Base-by-base conservation (phyloP, 1,284 basidiomycete genomes). In the Cryptococcus jaspeensis region DNA sequence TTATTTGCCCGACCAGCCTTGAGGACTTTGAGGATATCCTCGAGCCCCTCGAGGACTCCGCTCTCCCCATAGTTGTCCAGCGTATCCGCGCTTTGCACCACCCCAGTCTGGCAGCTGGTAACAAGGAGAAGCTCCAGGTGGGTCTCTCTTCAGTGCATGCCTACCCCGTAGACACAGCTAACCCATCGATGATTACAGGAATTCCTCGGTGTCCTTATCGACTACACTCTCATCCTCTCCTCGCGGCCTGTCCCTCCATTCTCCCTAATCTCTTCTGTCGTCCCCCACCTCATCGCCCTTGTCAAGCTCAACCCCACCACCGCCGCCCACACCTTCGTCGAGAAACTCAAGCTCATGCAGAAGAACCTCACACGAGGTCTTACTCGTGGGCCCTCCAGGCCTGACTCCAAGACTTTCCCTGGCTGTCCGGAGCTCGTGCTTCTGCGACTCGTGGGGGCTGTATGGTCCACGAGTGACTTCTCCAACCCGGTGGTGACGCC, bases 401-500 rank as follows among this genome's bases (percentile, higher is more conserved):
- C 76, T 0, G 80, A 84, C 3, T 82, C 90, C 1, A 88, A 85
- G 76, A 98, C 92, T 0, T 96, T 92, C 87, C 96, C 96, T 1
- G 86, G 87, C 4, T 74, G 87, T 1, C 80, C 92, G 3, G 96
- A 99, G 73, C 81, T 99, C 37, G 81, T 84, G 0, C 79, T 99
- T 8, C 80, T 99, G 23, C 85, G 93, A 35, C 75, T 93, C 38
- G 84, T 90, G 51, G 92, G 91, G 3, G 78, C 84, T 5, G 80
- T 91, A 20, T 99, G 93, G 93, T 89, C 94, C 1, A 94, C 94
- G 0, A 95, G 91, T 72, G 96, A 99, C 78, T 84, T 93, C 76
- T 88, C 87, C 55, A 94, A 99, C 74, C 84, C 87, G 0, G 92
- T 99, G 48, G 81, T 90, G 22, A 89, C 91, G 0, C 92, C 94